Percentiles rank a stretch among this genome's conserved stretches.
Evolutionary conservation across 1,139 yeast genomes (phyloP).

Genomic region (Saccharomycopsis crataegensis): DNA sequence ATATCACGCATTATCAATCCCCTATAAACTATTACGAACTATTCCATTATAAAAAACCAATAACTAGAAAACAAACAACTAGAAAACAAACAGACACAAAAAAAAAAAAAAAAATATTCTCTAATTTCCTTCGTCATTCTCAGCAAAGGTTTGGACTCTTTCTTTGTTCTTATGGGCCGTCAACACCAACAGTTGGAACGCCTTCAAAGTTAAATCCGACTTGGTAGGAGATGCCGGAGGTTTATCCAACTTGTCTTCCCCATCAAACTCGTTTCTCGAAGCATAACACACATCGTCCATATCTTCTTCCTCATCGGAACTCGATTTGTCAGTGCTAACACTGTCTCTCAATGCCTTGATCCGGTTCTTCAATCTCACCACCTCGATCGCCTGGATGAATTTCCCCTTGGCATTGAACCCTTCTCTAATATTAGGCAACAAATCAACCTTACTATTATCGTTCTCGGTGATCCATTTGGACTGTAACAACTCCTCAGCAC

Average conservation of each 20-base stretch:
- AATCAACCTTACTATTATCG: constrained; percentile 46
- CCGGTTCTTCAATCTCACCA: constrained; percentile 68
- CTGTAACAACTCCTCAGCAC: constrained; percentile 52
- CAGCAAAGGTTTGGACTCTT: constrained; percentile 36
- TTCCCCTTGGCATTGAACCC: constrained; percentile 82
- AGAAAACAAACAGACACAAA: too few species aligned
- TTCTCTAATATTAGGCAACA: constrained; percentile 63
- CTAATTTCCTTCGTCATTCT: too few species aligned
- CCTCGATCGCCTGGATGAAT: constrained; percentile 79
- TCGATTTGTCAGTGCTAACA: constrained; percentile 26
- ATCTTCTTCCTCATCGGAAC: constrained; percentile 41
- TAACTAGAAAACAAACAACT: too few species aligned
- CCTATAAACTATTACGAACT: too few species aligned
- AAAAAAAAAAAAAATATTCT: too few species aligned
- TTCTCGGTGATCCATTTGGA: constrained; percentile 67
- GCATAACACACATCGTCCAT: constrained; percentile 24
- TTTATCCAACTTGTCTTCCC: neutral
- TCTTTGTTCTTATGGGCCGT: constrained; percentile 68
- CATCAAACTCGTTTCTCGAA: neutral
- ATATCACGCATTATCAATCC: too few species aligned
- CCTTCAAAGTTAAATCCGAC: constrained; percentile 35
- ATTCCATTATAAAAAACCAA: too few species aligned
- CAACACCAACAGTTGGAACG: constrained; percentile 67
- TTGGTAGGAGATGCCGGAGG: constrained; percentile 19
- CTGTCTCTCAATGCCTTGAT: constrained; percentile 55